Evolutionary conservation across 495 filamentous ascomycete species (phyloP), one percentile per base, ranked within the genome.

Genomic region (Trichocladium antarcticum): DNA sequence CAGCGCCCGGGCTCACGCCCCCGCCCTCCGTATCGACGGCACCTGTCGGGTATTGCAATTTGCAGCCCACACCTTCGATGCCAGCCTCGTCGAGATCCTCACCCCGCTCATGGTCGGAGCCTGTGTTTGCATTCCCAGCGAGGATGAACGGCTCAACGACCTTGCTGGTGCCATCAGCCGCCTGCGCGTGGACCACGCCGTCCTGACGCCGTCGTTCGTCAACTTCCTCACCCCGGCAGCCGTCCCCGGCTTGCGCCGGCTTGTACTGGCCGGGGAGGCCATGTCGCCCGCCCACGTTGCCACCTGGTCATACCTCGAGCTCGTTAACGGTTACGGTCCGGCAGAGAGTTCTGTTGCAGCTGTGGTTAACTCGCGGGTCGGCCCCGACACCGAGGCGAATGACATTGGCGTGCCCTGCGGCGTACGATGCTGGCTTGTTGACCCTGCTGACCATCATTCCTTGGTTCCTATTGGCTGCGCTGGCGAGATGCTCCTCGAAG

Each of bases 11-110:
- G 42, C 42, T 3, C 29, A 45, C 31, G 42, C 29, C 6, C 15
- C 41, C 1, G 36, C 10, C 8, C 7, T 45, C 17, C 16, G 35
- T 29, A 15, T 1, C 42, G 36, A 2, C 4, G 42, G n/a, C 1
- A 45, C 42, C n/a, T n/a, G n/a, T 22, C 28, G 42, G 5, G 4
- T 22, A 57, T 32, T 81, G 11, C 77, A 83, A 43, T 81, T 77
- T 46, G 70, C 77, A 2, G 71, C 74, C 27, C 79, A 74, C 47
- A 76, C 76, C 0, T 83, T 80, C 36, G 80, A 83, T 42, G 67
- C 73, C 15, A 73, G 70, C 39, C 62, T 82, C 10, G 49, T 69
- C 7, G 78, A 82, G 12, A 75, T 75, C 8, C 66, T 77, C 34
- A 68, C 72, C 16, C 72, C 74, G 1, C 57, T 82, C 15, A 74